Evolutionary conservation across 352 stramenopile genomes (phyloP), one percentile per base, ranked within the genome.

Genomic region (Pythium dissotocum): DNA sequence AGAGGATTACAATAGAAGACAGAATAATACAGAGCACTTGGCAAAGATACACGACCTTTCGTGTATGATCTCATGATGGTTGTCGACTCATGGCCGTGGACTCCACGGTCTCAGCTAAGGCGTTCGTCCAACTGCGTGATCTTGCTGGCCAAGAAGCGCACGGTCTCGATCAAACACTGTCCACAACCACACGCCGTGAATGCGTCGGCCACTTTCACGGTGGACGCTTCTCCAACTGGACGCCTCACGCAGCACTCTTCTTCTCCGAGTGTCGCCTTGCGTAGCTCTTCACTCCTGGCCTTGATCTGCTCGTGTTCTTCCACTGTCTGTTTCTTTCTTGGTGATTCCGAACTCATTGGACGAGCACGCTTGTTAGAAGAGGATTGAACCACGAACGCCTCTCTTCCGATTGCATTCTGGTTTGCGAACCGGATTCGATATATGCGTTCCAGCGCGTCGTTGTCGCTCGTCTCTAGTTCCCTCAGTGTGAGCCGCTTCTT

Each of bases 391-490:
- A 48, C 21, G 38, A 55, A 63, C 33, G 1, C 21, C 32, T 56
- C 35, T 9, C 10, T 4, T 18, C 40, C 32, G 7, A 26, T 32
- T 6, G 52, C 57, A 32, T 66, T 60, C 21, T 51, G 44, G 10
- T 67, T 61, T 4, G 65, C 65, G 61, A 70, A 76, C 26, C 32
- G 40, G 21, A 70, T 70, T 18, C 70, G 36, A 10, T 44, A 44
- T 21, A 58, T 59, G 2, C 59, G 46, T 21, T 65, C 46, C 6
- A 32, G 49, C 0, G n/a, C 28, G 30, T 21, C 32, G 42, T 58
- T 38, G 24, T 40, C 10, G n/a, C 67, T 21, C 12, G 13, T 28
- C 16, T 26, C 7, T n/a, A 71, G 14, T 0, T 65, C 63, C 13
- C 42, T 9, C 14, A 69, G 56, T 18, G 40, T 35, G 24, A 56